phyloP scores from a whole-genome alignment of 2,329 filamentous ascomycete genomes.

The Zelopaecilomyces penicillatus region DNA sequence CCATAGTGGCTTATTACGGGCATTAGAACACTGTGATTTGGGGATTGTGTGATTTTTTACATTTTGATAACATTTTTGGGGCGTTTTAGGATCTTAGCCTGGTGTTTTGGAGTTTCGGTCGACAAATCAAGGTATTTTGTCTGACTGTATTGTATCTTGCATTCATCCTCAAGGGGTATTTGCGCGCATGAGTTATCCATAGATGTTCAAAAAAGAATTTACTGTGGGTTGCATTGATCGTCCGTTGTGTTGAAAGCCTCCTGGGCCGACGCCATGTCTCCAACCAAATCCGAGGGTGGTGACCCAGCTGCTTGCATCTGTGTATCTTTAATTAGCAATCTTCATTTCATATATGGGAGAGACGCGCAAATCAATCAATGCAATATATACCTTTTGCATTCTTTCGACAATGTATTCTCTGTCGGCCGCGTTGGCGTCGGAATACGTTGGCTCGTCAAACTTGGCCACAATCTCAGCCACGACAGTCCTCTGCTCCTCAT shows the following conservation, averaged over 20 bases:
- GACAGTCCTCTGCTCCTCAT: slow-evolving; percentile 69
- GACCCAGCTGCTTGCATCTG: slow-evolving; percentile 96
- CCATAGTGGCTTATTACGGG: slow-evolving; percentile 15
- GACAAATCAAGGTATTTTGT: slow-evolving; percentile 12
- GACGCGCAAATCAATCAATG: neutral
- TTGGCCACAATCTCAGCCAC: slow-evolving; percentile 81
- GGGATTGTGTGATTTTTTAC: neutral
- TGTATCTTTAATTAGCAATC: slow-evolving; percentile 1
- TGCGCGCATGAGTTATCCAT: slow-evolving; percentile 17
- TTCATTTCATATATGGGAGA: slow-evolving; percentile 1
- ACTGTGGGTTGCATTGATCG: slow-evolving; percentile 56
- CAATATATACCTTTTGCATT: slow-evolving; percentile 79
- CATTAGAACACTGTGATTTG: slow-evolving; percentile 10
- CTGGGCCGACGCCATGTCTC: slow-evolving; percentile 77
- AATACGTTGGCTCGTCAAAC: slow-evolving; percentile 76
- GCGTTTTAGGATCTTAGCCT: slow-evolving; percentile 11
- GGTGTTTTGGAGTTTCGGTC: slow-evolving; percentile 14
- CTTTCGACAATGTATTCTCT: slow-evolving; percentile 90
- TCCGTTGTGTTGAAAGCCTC: slow-evolving; percentile 56
- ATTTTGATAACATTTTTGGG: slow-evolving; percentile 1
- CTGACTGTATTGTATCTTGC: slow-evolving; percentile 13
- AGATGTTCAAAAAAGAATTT: slow-evolving; percentile 22
- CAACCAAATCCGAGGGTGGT: slow-evolving; percentile 83
- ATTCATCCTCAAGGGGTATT: slow-evolving; percentile 17
- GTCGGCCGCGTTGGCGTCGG: slow-evolving; percentile 71